Percentiles rank a stretch among this genome's conserved stretches.
Evolutionary conservation across 2,329 filamentous ascomycete species (phyloP).

Genomic region (Aureobasidium lini): DNA sequence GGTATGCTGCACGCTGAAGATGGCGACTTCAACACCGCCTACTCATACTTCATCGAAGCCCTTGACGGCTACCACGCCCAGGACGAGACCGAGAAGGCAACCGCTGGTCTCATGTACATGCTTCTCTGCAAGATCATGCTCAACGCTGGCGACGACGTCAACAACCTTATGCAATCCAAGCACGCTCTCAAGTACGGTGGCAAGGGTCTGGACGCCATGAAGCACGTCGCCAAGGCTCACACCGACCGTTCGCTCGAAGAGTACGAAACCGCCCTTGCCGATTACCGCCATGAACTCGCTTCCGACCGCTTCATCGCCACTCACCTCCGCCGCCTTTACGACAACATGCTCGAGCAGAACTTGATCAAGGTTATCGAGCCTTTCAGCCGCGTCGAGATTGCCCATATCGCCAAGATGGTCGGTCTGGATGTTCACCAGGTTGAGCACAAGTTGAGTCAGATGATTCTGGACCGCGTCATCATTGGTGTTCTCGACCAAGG

Average conservation of each 20-base stretch:
- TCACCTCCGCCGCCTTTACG: slow-evolving; percentile 90
- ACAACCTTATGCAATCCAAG: slow-evolving; percentile 88
- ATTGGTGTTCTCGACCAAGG: slow-evolving; percentile 96
- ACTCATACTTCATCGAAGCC: slow-evolving; percentile 98
- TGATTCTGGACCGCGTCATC: slow-evolving; percentile 99
- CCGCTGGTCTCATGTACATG: slow-evolving; percentile 98
- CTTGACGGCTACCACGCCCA: slow-evolving; percentile 93
- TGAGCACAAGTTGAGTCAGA: slow-evolving; percentile 95
- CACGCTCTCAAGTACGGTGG: slow-evolving; percentile 94
- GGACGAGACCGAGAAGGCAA: slow-evolving; percentile 82
- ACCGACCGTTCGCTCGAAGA: slow-evolving; percentile 92
- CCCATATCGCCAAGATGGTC: slow-evolving; percentile 95
- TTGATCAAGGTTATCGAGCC: slow-evolving; percentile 99
- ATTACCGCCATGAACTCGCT: slow-evolving; percentile 89
- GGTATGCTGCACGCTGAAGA: slow-evolving; percentile 98
- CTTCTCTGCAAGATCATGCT: slow-evolving; percentile 99
- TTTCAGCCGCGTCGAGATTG: slow-evolving; percentile 93
- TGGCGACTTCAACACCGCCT: slow-evolving; percentile 97
- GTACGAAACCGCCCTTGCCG: slow-evolving; percentile 85
- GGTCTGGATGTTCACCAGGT: slow-evolving; percentile 93
- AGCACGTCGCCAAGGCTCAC: slow-evolving; percentile 92
- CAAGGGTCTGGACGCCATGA: slow-evolving; percentile 96
- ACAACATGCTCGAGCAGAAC: slow-evolving; percentile 98
- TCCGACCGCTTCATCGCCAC: slow-evolving; percentile 94
- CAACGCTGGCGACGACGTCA: slow-evolving; percentile 93